Conservation (phyloP, 495 filamentous ascomycete genomes). For the Talaromyces proteolyticus region DNA sequence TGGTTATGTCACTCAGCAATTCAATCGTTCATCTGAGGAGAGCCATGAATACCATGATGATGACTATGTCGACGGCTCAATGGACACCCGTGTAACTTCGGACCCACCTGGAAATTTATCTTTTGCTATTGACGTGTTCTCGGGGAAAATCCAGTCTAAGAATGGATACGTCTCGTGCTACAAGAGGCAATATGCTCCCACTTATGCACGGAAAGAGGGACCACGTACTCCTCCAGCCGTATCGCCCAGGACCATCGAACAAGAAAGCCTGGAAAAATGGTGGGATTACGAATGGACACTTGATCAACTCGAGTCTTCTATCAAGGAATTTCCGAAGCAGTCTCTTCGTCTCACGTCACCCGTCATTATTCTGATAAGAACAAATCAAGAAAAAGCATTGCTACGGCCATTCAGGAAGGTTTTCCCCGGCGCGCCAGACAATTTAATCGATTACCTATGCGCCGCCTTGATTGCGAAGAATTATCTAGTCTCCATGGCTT, state of each 20-base stretch:
- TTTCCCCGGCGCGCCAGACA: conserved; percentile 49
- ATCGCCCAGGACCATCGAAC: conserved; percentile 21
- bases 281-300: conserved; percentile 43
- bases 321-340: conserved; percentile 35
- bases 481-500: conserved; percentile 42
- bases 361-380: conserved; percentile 35
- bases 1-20: conserved; percentile 29
- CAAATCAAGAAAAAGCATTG: conserved; percentile 30
- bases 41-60: conserved; percentile 22
- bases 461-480: conserved; percentile 59
- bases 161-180: conserved; percentile 3
- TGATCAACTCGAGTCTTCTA: conserved; percentile 35
- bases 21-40: conserved; percentile 20
- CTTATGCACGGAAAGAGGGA: neutral
- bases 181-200: neutral
- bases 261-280: conserved; percentile 27
- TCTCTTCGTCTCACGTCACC: conserved; percentile 42
- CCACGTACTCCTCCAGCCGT: conserved; percentile 16
- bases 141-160: neutral
- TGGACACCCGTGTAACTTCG: neutral
- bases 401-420: conserved; percentile 47
- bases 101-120: neutral
- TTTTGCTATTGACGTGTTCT: neutral
- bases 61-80: conserved; percentile 12
- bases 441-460: conserved; percentile 56